Percentiles rank a stretch among this genome's conserved stretches.
Conservation (phyloP, 2,329 filamentous ascomycete species). For the Mycogone perniciosa region DNA sequence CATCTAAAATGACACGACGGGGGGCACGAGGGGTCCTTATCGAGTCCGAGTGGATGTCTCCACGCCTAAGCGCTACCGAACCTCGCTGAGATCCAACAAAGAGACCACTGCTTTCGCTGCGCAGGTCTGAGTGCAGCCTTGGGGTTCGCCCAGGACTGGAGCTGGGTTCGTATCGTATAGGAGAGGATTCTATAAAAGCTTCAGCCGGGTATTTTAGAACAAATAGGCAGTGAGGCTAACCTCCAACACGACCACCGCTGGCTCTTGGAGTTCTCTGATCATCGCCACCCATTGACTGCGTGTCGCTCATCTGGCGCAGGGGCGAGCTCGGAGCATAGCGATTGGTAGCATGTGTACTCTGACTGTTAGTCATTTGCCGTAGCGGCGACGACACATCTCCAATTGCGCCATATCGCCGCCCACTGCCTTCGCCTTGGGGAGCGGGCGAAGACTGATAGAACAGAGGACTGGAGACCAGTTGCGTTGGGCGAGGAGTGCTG, state of each 20-base stretch:
- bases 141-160: constrained; percentile 71
- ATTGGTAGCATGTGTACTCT: constrained; percentile 37
- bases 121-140: constrained; percentile 61
- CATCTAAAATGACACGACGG: constrained; percentile 54
- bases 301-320: constrained; percentile 52
- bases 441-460: constrained; percentile 57
- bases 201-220: neutral
- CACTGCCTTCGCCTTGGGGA: constrained; percentile 18
- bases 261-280: constrained; percentile 66
- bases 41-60: constrained; percentile 81
- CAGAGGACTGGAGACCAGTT: constrained; percentile 71
- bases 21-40: constrained; percentile 48
- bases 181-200: constrained; percentile 69
- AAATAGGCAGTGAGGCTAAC: constrained; percentile 36
- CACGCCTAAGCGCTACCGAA: constrained; percentile 53
- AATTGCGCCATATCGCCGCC: constrained; percentile 24
- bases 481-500: constrained; percentile 42
- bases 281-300: constrained; percentile 44
- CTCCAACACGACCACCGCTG: constrained; percentile 53
- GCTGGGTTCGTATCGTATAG: constrained; percentile 83
- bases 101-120: constrained; percentile 78
- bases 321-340: constrained; percentile 50
- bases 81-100: constrained; percentile 65
- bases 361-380: constrained; percentile 51
- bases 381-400: constrained; percentile 47